phyloP scores from a whole-genome alignment of 352 stramenopile genomes.

The Globisporangium recalcitrans region DNA sequence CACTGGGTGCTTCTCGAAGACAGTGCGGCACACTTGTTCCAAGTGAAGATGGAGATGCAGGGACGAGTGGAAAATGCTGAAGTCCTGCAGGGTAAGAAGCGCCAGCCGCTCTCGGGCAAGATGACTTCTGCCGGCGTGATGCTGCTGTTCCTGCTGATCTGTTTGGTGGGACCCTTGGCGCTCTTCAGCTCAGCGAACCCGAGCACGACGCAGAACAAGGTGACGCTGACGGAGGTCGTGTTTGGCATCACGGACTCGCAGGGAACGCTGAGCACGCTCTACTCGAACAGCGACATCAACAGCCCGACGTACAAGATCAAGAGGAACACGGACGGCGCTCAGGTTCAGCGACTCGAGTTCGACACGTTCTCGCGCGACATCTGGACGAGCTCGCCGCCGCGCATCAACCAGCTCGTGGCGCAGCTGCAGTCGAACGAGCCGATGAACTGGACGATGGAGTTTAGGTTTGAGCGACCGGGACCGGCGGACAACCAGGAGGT shows the following conservation, averaged over 20 bases:
- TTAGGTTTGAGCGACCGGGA: slow-evolving; percentile 64
- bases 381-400: slow-evolving; percentile 68
- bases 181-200: slow-evolving; percentile 87
- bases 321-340: slow-evolving; percentile 64
- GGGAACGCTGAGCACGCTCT: slow-evolving; percentile 71
- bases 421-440: slow-evolving; percentile 62
- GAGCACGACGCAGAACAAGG: slow-evolving; percentile 64
- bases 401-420: slow-evolving; percentile 58
- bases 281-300: slow-evolving; percentile 71
- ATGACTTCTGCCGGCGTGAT: slow-evolving; percentile 71
- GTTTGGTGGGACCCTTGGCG: slow-evolving; percentile 66
- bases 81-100: slow-evolving; percentile 73
- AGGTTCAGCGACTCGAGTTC: slow-evolving; percentile 74
- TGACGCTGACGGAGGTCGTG: slow-evolving; percentile 52
- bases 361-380: slow-evolving; percentile 71
- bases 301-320: slow-evolving; percentile 61
- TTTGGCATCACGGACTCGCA: slow-evolving; percentile 74
- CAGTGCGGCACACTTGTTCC: slow-evolving; percentile 71
- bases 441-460: slow-evolving; percentile 70
- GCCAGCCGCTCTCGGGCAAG: slow-evolving; percentile 63
- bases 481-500: slow-evolving; percentile 57
- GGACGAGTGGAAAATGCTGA: slow-evolving; percentile 56
- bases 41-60: slow-evolving; percentile 79
- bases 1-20: slow-evolving; percentile 85
- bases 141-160: slow-evolving; percentile 72